Conservation (phyloP, 345 rosid species). For the Eucalyptus albens region DNA sequence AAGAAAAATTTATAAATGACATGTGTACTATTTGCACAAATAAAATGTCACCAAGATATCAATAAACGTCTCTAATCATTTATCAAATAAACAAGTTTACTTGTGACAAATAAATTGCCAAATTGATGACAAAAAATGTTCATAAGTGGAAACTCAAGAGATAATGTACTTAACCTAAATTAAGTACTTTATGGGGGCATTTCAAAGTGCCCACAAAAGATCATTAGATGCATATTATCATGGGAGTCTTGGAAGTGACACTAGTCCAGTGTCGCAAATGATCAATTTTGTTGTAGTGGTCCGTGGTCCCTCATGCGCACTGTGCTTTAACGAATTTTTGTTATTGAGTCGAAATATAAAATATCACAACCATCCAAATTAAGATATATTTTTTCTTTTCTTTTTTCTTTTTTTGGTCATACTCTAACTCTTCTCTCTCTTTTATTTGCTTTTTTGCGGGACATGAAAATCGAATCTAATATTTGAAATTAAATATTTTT, state of each 20-base stretch:
- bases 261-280: neutral
- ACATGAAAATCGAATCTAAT: accelerated
- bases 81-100: no score
- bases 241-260: neutral
- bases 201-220: neutral
- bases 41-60: no score
- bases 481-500: no score
- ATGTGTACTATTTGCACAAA: no score
- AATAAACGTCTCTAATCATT: no score
- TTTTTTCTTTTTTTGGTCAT: no score
- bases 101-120: neutral
- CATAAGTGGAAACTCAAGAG: neutral
- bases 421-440: no score
- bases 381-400: no score
- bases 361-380: no score
- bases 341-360: no score
- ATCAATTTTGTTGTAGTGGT: neutral
- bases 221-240: neutral
- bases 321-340: accelerated
- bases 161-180: neutral
- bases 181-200: neutral
- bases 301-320: accelerated
- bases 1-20: no score
- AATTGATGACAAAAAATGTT: neutral
- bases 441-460: no score